Base-by-base conservation (phyloP, 441 rosid species). In the Dalechampia spathulata region DNA sequence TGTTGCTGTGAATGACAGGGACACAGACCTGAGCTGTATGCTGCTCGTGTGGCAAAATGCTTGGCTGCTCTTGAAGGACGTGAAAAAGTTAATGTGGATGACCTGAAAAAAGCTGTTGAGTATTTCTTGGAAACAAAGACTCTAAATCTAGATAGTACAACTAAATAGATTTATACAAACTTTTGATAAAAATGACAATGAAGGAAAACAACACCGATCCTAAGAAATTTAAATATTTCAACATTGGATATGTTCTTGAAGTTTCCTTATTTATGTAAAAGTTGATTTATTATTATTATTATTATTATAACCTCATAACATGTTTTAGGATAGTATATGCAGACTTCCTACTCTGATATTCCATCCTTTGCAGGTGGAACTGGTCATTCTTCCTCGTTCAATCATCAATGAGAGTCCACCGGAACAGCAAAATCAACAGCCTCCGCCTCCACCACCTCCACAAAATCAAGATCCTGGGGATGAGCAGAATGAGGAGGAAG, bases 301-400 rank as follows among this genome's bases (percentile, higher is more conserved):
- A n/a, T 39, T n/a, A 58, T 21, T 13, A 47, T 22, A 23, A 28
- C 10, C n/a, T 59, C 49, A 25, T 27, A 16, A 23, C 8, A 25
- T 25, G 7, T 52, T 30, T 54, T 47, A 4, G 21, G 16, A 3
- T 49, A 25, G 44, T 8, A 7, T 43, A 22, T 27, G 4, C 38
- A 52, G 48, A 30, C 48, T 48, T 57, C 50, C 48, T 61, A 43
- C 52, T 63, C 50, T 69, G 57, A 74, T 59, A 30, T 43, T 27
- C 55, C 17, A 48, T 56, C 38, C 52, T 65, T 37, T 70, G 57
- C 86, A 93, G 99, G 99, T 93, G 46, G 99, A 90, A 73, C 73
- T 93, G 73, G 97, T 93, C 66, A 87, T 93, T 71, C 97, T 93
- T 79, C 97, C 96, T 55, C 93, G 96, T 72, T 93, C 99, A 22